phyloP scores from a whole-genome alignment of 1,139 yeast genomes.

The Sugiyamaella paludigena region DNA sequence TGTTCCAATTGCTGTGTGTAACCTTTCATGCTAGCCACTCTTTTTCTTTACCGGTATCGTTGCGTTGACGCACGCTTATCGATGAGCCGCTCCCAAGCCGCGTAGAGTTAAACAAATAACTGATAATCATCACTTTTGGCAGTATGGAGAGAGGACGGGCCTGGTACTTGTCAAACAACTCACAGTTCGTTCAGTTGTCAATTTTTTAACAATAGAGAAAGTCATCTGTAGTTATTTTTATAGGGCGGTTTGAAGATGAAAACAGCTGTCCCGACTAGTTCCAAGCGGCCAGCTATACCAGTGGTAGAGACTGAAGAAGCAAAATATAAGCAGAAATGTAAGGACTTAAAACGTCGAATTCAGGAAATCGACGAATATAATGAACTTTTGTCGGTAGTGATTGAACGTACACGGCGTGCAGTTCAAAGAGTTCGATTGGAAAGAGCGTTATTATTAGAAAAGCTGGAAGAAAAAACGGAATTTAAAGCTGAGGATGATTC shows the following conservation, averaged over 20 bases:
- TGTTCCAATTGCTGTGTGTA: too few species aligned
- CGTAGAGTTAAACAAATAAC: too few species aligned
- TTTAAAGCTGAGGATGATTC: constrained; percentile 31
- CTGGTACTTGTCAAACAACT: too few species aligned
- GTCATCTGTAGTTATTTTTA: too few species aligned
- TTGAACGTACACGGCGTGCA: constrained; percentile 73
- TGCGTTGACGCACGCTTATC: too few species aligned
- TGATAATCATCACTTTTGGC: too few species aligned
- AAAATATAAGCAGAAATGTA: constrained; percentile 57
- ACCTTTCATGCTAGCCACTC: too few species aligned
- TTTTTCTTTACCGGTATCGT: too few species aligned
- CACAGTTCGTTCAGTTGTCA: too few species aligned
- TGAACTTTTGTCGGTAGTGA: constrained; percentile 72
- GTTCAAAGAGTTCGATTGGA: constrained; percentile 80
- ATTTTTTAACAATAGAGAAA: too few species aligned
- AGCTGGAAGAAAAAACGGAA: constrained; percentile 54
- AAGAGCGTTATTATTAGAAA: constrained; percentile 73
- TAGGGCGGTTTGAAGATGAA: not conserved
- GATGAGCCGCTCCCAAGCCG: too few species aligned
- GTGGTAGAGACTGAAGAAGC: constrained; percentile 27
- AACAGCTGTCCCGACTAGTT: not conserved
- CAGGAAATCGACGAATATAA: constrained; percentile 75
- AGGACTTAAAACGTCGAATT: constrained; percentile 69
- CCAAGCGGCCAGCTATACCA: not conserved
- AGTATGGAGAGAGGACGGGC: too few species aligned